These are phyloP conservation scores for Ustulina deusta DNA, from an alignment of 2,329 filamentous ascomycete genomes.

Conservation along the genomic window DNA sequence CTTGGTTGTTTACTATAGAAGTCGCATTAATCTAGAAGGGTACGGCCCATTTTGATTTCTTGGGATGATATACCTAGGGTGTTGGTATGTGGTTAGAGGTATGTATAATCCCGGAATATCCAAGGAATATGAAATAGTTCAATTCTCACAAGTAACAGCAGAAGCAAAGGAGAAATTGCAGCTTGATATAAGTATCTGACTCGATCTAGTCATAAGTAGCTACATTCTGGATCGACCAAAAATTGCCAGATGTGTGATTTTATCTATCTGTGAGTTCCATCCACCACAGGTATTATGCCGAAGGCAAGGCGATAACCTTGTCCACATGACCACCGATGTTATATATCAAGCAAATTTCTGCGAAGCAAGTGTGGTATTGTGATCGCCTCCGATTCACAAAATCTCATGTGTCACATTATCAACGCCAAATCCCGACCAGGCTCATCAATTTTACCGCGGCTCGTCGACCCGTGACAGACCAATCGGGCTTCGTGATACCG, in stretches of 20 bases:
- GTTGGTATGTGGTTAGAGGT: too few relatives aligned
- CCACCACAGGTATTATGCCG: slow-evolving; percentile 36
- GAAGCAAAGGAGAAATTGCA: slow-evolving; percentile 9
- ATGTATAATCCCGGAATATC: not conserved
- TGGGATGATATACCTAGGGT: too few relatives aligned
- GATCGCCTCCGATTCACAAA: not conserved
- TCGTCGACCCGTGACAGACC: slow-evolving; percentile 28
- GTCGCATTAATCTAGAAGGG: too few relatives aligned
- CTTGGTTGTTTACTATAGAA: too few relatives aligned
- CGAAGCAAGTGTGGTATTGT: slow-evolving; percentile 35
- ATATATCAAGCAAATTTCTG: slow-evolving; percentile 41
- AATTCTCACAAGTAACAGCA: not conserved
- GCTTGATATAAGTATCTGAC: slow-evolving; percentile 27
- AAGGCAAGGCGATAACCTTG: slow-evolving; percentile 39
- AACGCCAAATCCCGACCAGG: slow-evolving; percentile 20
- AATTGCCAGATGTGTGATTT: slow-evolving; percentile 36
- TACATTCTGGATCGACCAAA: slow-evolving; percentile 39
- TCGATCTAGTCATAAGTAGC: slow-evolving; percentile 35
- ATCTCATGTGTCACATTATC: slow-evolving; percentile 9
- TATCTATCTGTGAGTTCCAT: slow-evolving; percentile 35
- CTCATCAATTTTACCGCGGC: slow-evolving; percentile 28
- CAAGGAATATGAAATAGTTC: not conserved
- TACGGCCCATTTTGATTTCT: not conserved
- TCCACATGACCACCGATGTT: slow-evolving; percentile 32
- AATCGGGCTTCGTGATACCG: slow-evolving; percentile 20